Conservation (phyloP, 2,329 filamentous ascomycete genomes). For the Xylariaceae sp. region DNA sequence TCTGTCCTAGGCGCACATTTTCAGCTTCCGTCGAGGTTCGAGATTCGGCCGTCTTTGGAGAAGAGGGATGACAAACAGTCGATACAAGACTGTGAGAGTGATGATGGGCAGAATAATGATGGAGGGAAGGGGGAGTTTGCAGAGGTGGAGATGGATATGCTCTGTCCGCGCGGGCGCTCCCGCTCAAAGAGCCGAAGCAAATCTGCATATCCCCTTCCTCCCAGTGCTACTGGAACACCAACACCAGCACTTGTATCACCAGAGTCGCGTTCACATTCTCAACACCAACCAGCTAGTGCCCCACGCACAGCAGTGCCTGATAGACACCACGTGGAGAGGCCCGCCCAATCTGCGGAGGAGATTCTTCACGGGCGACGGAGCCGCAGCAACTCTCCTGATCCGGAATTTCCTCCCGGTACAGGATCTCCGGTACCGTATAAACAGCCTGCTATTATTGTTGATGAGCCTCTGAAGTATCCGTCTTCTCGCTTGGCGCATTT, state of each 20-base stretch:
- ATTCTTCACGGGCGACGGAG: background rate
- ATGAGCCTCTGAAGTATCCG: slow-evolving; percentile 37
- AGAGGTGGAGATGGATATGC: slow-evolving; percentile 1
- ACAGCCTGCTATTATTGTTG: slow-evolving; percentile 30
- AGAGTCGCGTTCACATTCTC: background rate
- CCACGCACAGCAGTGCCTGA: too few species aligned
- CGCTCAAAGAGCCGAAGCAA: background rate
- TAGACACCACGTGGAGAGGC: slow-evolving; percentile 1
- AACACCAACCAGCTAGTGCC: too few species aligned
- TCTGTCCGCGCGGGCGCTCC: slow-evolving; percentile 15
- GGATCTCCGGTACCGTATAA: slow-evolving; percentile 15
- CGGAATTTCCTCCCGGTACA: background rate
- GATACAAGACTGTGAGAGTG: too few species aligned
- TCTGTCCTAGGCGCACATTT: slow-evolving; percentile 28
- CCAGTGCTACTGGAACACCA: background rate
- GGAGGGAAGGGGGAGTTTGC: too few species aligned
- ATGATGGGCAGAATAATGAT: too few species aligned
- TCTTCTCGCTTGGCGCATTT: slow-evolving; percentile 30
- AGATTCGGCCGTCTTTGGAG: background rate
- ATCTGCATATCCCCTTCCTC: background rate
- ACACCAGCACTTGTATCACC: background rate
- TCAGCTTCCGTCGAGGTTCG: slow-evolving; percentile 2
- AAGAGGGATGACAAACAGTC: too few species aligned
- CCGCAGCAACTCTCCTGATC: background rate
- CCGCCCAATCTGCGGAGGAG: background rate